Evolutionary conservation across 108 stramenopile genomes (phyloP), one percentile per base, ranked within the genome.

Genomic region (Pseudonitzschia delicatissima): DNA sequence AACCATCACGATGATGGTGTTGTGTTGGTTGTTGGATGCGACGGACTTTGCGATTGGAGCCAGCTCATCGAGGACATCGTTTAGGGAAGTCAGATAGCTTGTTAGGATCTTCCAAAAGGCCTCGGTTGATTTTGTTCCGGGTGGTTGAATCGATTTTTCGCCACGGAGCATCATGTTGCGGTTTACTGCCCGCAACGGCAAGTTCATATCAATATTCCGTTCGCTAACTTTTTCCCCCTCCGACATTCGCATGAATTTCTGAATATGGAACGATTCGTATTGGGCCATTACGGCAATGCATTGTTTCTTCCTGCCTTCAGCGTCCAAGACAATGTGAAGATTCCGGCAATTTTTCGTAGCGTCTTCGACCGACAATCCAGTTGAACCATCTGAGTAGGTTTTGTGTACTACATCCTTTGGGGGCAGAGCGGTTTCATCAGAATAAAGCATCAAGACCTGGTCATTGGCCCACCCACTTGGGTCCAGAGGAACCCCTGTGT

Each of bases 1-100:
- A 2, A 87, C 87, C 79, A 91, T 77, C 35, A 94, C 90, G 26
- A 89, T 69, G 26, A 94, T 80, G 3, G 86, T 82, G 48, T 85
- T 85, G 23, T 64, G 42, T 36, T 84, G 79, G 28, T 71, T 72
- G 45, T 53, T 9, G 0, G 53, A 58, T 20, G 82, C 82, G 49
- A 88, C 75, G 9, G 73, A 44, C 40, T 77, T 39, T 0, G 81
- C 78, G 47, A 88, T 57, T 11, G 87, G 84, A 59, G 48, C 67
- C 64, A 91, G 62, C 8, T 67, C 64, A 17, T 62, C 48, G 17
- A 79, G 44, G 28, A 83, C 77, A 18, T 65, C 75, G 3, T 71
- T 74, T 32, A 90, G 63, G 29, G 61, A 57, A 12, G 64, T 26
- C 4, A 34, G 55, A 26, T 57, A 57, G 55, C 25, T 9, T 18